Percentiles rank a stretch among this genome's conserved stretches.
These are phyloP conservation scores for Wickerhamiella domercqiae DNA, from an alignment of 805 yeast species.

Conservation along the genomic window DNA sequence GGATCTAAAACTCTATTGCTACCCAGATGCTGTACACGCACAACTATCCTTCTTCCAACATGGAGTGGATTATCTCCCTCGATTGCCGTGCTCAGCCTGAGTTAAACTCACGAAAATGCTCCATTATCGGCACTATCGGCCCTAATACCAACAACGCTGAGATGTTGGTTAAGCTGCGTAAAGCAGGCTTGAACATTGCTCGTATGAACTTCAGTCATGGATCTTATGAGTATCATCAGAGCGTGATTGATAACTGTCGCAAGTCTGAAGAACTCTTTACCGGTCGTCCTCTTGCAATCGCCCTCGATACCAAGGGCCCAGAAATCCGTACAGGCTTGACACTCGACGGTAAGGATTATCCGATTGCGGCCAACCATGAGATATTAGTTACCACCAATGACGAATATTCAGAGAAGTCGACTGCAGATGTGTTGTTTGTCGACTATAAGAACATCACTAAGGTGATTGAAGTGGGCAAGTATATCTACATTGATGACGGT, in stretches of 20 bases:
- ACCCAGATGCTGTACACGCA: slow-evolving; percentile 18
- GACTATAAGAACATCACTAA: slow-evolving; percentile 95
- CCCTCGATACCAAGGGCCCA: slow-evolving; percentile 98
- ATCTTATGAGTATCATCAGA: slow-evolving; percentile 92
- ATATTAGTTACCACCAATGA: slow-evolving; percentile 90
- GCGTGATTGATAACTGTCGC: slow-evolving; percentile 91
- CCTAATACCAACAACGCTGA: slow-evolving; percentile 93
- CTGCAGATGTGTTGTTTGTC: slow-evolving; percentile 69
- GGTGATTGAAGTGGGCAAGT: slow-evolving; percentile 75
- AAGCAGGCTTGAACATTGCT: slow-evolving; percentile 94
- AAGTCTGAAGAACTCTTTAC: slow-evolving; percentile 78
- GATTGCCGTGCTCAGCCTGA: slow-evolving; percentile 63
- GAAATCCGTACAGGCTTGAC: slow-evolving; percentile 99
- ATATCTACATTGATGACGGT: slow-evolving; percentile 96
- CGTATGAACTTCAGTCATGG: slow-evolving; percentile 99
- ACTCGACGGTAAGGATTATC: slow-evolving; percentile 58
- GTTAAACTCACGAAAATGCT: slow-evolving; percentile 74
- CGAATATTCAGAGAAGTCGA: slow-evolving; percentile 51
- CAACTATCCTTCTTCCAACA: slow-evolving; percentile 24
- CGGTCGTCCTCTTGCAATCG: slow-evolving; percentile 97
- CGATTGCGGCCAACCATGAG: slow-evolving; percentile 73
- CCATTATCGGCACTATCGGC: slow-evolving; percentile 97
- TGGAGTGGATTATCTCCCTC: slow-evolving; percentile 74
- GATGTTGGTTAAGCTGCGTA: slow-evolving; percentile 69
- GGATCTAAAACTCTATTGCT: too few relatives aligned